phyloP scores from a whole-genome alignment of 2,329 filamentous ascomycete species.

The Albifimbria verrucaria region DNA sequence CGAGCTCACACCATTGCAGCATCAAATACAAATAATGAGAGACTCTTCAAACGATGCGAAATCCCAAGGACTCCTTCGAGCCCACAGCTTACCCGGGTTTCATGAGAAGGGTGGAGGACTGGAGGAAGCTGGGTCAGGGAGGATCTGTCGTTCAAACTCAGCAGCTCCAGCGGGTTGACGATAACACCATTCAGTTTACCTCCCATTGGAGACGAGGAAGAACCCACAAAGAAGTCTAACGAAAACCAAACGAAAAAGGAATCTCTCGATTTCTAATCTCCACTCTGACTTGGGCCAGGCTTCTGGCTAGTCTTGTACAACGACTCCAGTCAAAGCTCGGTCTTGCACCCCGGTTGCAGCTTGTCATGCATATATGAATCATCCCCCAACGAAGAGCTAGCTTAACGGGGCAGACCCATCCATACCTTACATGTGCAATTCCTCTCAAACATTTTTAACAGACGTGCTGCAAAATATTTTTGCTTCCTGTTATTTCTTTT shows the following conservation, averaged over 20 bases:
- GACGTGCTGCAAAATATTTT: no score
- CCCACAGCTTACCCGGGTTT: conserved; percentile 79
- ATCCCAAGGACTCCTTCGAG: conserved; percentile 79
- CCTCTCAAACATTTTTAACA: no score
- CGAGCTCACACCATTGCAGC: conserved; percentile 71
- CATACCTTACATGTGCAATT: no score
- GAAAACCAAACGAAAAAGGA: conserved; percentile 60
- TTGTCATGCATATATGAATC: no score
- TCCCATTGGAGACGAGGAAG: conserved; percentile 71
- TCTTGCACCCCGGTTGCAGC: no score
- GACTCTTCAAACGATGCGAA: conserved; percentile 59
- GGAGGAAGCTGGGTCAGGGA: conserved; percentile 67
- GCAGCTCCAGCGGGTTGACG: conserved; percentile 72
- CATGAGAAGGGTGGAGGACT: conserved; percentile 85
- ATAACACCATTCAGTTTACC: conserved; percentile 89
- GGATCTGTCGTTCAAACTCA: conserved; percentile 88
- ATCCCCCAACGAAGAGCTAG: no score
- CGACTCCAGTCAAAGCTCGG: no score
- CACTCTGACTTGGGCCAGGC: no score
- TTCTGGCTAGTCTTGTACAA: no score
- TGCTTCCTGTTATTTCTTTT: background rate
- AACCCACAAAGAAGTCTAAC: conserved; percentile 31
- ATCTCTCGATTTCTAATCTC: conserved; percentile 69
- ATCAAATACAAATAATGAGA: conserved; percentile 50
- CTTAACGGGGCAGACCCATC: no score